Evolutionary conservation across 768 basidiomycete species (phyloP).

Genomic region (Cyclocybe aegerita): DNA sequence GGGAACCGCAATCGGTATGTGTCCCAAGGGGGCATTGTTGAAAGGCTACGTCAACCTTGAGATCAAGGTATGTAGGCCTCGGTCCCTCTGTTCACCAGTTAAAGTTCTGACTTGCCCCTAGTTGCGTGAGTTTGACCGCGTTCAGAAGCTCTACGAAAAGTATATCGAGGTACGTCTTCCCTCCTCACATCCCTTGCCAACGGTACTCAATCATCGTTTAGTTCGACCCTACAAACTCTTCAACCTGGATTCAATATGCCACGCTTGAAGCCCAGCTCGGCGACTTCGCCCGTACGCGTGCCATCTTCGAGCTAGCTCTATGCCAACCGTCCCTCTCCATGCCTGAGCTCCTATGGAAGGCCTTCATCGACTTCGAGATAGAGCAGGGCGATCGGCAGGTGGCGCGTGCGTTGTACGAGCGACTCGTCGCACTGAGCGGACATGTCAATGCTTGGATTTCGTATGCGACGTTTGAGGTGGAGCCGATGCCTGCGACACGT

Average conservation of each 20-base stretch:
- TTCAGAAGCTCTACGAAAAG: constrained; percentile 87
- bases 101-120: constrained; percentile 21
- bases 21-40: constrained; percentile 91
- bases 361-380: constrained; percentile 93
- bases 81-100: background rate
- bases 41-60: constrained; percentile 93
- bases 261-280: constrained; percentile 85
- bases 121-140: constrained; percentile 93
- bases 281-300: constrained; percentile 84
- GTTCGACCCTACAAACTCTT: constrained; percentile 88
- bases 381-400: constrained; percentile 87
- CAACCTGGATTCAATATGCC: constrained; percentile 94
- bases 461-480: constrained; percentile 88
- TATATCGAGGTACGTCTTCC: constrained; percentile 74
- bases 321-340: constrained; percentile 85
- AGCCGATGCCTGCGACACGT: constrained; percentile 61
- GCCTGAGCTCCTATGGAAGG: constrained; percentile 92
- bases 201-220: constrained; percentile 17
- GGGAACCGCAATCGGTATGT: constrained; percentile 89
- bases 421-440: constrained; percentile 77
- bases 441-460: constrained; percentile 97
- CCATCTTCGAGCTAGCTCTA: constrained; percentile 91
- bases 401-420: constrained; percentile 83
- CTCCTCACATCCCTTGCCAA: background rate
- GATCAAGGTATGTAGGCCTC: constrained; percentile 59